Base-by-base conservation (phyloP, 495 filamentous ascomycete genomes). In the Daldinia vernicosa region DNA sequence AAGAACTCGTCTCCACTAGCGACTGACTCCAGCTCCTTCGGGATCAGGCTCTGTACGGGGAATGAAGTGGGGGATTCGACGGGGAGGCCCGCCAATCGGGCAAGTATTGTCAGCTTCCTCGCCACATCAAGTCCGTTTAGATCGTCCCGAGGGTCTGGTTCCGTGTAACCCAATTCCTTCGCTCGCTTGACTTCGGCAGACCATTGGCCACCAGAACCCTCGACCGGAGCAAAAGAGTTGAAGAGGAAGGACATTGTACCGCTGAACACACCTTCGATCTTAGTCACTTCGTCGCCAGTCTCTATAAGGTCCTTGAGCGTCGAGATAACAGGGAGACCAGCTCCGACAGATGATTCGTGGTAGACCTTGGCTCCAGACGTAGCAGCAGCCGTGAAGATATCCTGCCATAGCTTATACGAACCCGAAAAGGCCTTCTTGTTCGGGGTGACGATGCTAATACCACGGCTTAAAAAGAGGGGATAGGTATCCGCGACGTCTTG, bases 381-480 rank as follows among this genome's bases (percentile, higher is more conserved):
- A 53, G 83, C 82, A 57, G 89, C 89, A 0, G 89, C 84, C 17
- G 82, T 75, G 76, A 95, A 93, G 74, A 98, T 97, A 52, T 88
- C 86, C 67, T 91, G 83, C 93, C 94, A 99, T 52, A 97, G 82
- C 60, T 86, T 81, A 59, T 91, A 85, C 33, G 85, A 87, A 35
- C 88, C 86, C 3, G 92, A 95, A 80, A 99, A 98, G 4, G 91
- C 95, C 80, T 98, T 98, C 84, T 99, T 99, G 85, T 97, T 99
- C 14, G 95, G 94, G 0, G 95, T 98, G 33, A 97, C 93, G 77
- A 98, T 87, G 72, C 86, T 92, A 81, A 99, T 90, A 11, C 94
- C 95, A 32, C 87, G 83, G 62, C 84, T 82, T 63, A 99, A 86
- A 77, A 95, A 91, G 19, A 82, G 69, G 2, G 95, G 93, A 80